Conservation (phyloP, 176 grass and related monocot genomes). For the Puya raimondii region DNA sequence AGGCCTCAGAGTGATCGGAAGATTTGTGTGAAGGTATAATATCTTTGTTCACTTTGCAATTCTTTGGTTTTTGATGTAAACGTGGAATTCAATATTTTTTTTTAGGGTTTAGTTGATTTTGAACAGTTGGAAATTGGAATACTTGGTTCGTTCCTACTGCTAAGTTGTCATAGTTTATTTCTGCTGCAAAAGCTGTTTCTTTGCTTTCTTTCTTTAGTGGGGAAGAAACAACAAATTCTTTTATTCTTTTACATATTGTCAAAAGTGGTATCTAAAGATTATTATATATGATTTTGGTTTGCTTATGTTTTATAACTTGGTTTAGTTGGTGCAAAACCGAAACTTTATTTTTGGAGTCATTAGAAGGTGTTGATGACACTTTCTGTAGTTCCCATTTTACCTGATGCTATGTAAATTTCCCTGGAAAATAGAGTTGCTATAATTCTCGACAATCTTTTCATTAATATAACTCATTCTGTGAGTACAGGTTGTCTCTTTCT, state of each 20-base stretch:
- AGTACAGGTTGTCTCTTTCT: too few species aligned
- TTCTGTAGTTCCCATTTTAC: too few species aligned
- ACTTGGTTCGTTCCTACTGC: too few species aligned
- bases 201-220: not conserved
- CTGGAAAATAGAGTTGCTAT: too few species aligned
- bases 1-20: not conserved
- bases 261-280: too few species aligned
- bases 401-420: too few species aligned
- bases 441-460: too few species aligned
- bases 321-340: not conserved
- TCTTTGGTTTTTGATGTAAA: not conserved
- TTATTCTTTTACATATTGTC: not conserved
- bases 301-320: not conserved
- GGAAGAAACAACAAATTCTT: not conserved
- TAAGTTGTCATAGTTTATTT: not conserved
- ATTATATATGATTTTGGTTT: not conserved
- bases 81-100: too few species aligned
- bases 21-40: conserved; percentile 3
- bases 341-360: not conserved
- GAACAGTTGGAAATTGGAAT: too few species aligned
- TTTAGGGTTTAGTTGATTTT: too few species aligned
- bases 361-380: not conserved
- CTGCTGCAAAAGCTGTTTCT: not conserved
- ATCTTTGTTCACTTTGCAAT: not conserved
- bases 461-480: too few species aligned